Percentiles rank a stretch among this genome's conserved stretches.
Conservation (phyloP, 257 asterid species). For the Leonotis leonurus region DNA sequence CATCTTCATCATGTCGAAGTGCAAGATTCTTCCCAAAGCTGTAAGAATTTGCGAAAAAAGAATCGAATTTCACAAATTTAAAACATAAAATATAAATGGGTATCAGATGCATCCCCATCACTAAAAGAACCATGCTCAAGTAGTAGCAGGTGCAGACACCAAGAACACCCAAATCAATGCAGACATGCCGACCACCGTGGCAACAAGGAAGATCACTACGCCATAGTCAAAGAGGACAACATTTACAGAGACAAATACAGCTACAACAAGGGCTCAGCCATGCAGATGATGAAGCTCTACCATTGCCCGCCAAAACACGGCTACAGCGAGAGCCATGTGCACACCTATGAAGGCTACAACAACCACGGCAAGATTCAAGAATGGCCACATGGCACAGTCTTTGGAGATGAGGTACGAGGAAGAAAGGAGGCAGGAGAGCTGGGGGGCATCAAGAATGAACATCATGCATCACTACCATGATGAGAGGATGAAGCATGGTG, state of each 20-base stretch:
- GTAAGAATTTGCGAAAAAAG: not conserved
- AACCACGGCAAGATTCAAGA: not conserved
- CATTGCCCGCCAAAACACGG: not conserved
- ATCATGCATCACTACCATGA: not conserved
- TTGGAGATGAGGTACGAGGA: not conserved
- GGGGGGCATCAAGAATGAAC: not conserved
- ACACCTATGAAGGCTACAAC: not conserved
- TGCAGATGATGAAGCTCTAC: constrained; percentile 1
- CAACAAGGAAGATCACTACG: not conserved
- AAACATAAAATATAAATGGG: not conserved
- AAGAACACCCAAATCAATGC: not conserved
- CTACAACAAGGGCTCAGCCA: not conserved
- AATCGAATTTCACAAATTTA: not conserved
- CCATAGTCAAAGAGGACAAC: not conserved
- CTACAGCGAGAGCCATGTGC: not conserved
- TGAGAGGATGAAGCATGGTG: not conserved
- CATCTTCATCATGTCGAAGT: not conserved
- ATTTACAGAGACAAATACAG: not conserved
- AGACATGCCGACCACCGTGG: not conserved
- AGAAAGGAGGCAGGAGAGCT: not conserved
- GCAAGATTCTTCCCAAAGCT: constrained; percentile 2
- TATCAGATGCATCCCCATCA: constrained; percentile 14
- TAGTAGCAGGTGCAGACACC: not conserved
- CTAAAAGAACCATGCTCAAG: not conserved
- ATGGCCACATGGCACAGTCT: not conserved